Evolutionary conservation across 371 early-diverging fungal species (phyloP).

Genomic region (Rhizopus microsporus): DNA sequence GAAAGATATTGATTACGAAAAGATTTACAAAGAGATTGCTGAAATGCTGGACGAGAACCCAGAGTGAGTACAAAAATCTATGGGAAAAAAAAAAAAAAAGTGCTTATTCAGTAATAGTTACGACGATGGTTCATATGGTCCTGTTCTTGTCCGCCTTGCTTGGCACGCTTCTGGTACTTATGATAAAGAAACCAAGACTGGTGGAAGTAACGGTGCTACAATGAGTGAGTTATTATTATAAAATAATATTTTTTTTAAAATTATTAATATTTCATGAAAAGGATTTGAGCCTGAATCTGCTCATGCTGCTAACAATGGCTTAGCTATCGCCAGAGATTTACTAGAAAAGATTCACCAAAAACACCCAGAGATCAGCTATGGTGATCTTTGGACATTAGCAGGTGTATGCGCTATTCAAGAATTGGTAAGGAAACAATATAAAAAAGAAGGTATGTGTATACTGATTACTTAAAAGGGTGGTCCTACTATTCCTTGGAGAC

Average conservation of each 20-base stretch:
- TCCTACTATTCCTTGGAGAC: conserved; percentile 84
- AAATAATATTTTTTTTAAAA: background rate
- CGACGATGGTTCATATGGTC: conserved; percentile 92
- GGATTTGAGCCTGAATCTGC: conserved; percentile 69
- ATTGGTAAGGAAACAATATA: conserved; percentile 48
- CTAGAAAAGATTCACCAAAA: conserved; percentile 85
- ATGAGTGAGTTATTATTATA: conserved; percentile 61
- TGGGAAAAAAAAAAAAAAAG: conserved; percentile 1
- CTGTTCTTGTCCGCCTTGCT: conserved; percentile 87
- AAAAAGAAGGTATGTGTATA: background rate
- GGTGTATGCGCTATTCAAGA: conserved; percentile 91
- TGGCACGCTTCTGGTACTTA: conserved; percentile 96
- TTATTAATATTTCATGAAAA: conserved; percentile 12
- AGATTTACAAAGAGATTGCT: conserved; percentile 80
- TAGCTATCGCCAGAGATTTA: conserved; percentile 76
- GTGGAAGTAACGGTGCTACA: conserved; percentile 91
- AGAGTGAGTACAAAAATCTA: conserved; percentile 40
- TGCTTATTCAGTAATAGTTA: conserved; percentile 43
- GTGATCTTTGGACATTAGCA: conserved; percentile 94
- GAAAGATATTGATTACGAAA: conserved; percentile 60
- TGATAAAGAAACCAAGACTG: conserved; percentile 75
- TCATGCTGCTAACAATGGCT: conserved; percentile 90
- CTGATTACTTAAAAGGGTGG: conserved; percentile 58
- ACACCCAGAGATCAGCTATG: conserved; percentile 84
- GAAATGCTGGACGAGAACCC: conserved; percentile 70